A percentile compares a stretch with the other conserved stretches of the same genome.
Evolutionary conservation across 1,139 yeast genomes (phyloP).

Genomic region (Blastobotrys raffinosifermentans): DNA sequence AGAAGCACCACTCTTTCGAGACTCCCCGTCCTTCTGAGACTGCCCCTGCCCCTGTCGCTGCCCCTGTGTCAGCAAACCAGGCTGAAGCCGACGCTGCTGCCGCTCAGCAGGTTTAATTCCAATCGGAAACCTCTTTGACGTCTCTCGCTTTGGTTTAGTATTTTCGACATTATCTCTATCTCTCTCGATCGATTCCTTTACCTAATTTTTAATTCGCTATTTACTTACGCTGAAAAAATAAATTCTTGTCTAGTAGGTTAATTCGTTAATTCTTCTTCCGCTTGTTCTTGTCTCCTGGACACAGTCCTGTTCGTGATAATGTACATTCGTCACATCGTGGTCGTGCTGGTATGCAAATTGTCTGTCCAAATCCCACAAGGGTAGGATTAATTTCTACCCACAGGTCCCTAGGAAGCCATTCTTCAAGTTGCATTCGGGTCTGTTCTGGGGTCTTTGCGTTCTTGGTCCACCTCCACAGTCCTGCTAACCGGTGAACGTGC

Average conservation of each 20-base stretch:
- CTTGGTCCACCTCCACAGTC: conserved; percentile 74
- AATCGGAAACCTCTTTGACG: background rate
- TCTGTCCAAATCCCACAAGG: conserved; percentile 91
- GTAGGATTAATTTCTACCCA: conserved; percentile 87
- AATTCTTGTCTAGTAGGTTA: background rate
- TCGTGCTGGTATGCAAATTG: conserved; percentile 68
- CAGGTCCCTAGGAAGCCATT: conserved; percentile 63
- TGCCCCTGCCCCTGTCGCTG: conserved; percentile 5
- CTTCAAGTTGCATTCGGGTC: conserved; percentile 61
- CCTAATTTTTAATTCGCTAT: conserved; percentile 4
- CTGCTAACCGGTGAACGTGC: conserved; percentile 77
- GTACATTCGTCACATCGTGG: conserved; percentile 68
- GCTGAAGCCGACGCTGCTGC: conserved; percentile 10
- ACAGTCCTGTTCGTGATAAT: conserved; percentile 45
- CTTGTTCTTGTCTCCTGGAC: conserved; percentile 28
- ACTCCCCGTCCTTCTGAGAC: conserved; percentile 14
- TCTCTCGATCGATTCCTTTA: background rate
- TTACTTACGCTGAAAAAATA: background rate
- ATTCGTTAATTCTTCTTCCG: background rate
- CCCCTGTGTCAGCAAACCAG: conserved; percentile 4
- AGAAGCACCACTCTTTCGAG: conserved; percentile 20
- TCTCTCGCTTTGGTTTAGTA: background rate
- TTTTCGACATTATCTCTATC: background rate
- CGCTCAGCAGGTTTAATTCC: conserved; percentile 8
- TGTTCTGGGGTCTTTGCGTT: conserved; percentile 57